Conservation (phyloP, 2,329 filamentous ascomycete species). For the Colletotrichum caudatum region DNA sequence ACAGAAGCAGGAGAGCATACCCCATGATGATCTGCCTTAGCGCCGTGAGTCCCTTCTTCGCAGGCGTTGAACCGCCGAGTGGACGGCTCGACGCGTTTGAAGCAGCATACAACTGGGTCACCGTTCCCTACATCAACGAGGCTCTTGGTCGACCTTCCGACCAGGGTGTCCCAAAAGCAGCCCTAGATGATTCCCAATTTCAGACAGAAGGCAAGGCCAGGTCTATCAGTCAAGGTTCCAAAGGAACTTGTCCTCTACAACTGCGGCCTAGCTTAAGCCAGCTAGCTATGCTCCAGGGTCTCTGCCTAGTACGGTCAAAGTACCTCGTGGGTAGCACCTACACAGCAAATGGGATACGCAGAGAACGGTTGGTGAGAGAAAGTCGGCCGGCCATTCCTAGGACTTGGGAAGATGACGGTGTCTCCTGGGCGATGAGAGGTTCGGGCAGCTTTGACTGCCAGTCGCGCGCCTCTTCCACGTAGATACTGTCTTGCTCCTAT, state of each 20-base stretch:
- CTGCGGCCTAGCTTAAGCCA: not conserved
- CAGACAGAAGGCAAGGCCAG: not conserved
- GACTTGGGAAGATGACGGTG: not conserved
- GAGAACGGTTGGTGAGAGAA: not conserved
- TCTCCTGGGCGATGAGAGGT: not conserved
- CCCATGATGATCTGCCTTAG: not conserved
- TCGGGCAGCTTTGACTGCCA: not conserved
- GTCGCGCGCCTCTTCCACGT: not conserved
- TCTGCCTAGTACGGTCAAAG: not conserved
- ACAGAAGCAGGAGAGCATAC: not conserved
- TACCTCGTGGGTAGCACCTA: not conserved
- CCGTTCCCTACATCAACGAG: not conserved
- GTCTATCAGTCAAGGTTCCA: not conserved
- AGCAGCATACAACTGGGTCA: not conserved
- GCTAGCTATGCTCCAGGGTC: not conserved
- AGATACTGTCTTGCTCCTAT: not conserved
- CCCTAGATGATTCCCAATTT: not conserved
- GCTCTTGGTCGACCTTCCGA: not conserved
- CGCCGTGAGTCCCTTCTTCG: not conserved
- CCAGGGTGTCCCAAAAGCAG: not conserved
- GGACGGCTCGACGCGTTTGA: not conserved
- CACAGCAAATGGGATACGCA: not conserved
- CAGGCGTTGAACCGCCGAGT: too few species aligned
- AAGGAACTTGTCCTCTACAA: not conserved
- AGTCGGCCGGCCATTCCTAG: not conserved